Percentiles rank a stretch among this genome's conserved stretches.
phyloP scores from a whole-genome alignment of 2,329 filamentous ascomycete species.

The Penicillium sp. region DNA sequence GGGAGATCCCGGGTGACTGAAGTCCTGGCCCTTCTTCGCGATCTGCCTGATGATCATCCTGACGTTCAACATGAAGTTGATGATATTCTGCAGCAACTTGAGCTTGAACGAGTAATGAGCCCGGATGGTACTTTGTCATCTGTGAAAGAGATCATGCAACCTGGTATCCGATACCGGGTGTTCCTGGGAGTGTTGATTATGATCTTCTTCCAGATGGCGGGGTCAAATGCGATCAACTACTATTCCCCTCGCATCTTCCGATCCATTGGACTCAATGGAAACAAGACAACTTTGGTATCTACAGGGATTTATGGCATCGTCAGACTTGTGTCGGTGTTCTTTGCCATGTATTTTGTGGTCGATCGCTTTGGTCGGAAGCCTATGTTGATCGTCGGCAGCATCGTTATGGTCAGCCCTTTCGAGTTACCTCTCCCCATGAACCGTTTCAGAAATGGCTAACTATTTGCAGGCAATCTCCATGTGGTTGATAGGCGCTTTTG shows the following conservation, averaged over 20 bases:
- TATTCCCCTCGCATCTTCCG: slow-evolving; percentile 56
- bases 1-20: slow-evolving; percentile 63
- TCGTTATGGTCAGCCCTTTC: slow-evolving; percentile 58
- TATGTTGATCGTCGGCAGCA: slow-evolving; percentile 64
- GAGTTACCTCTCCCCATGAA: slow-evolving; percentile 47
- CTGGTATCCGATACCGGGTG: slow-evolving; percentile 53
- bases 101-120: slow-evolving; percentile 45
- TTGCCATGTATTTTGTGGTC: slow-evolving; percentile 49
- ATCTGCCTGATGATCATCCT: slow-evolving; percentile 52
- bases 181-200: slow-evolving; percentile 54
- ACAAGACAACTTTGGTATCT: slow-evolving; percentile 68
- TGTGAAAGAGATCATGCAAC: slow-evolving; percentile 52
- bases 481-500: slow-evolving; percentile 66
- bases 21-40: slow-evolving; percentile 58
- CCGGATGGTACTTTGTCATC: slow-evolving; percentile 44
- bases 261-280: slow-evolving; percentile 59
- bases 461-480: slow-evolving; percentile 61
- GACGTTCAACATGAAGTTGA: slow-evolving; percentile 58
- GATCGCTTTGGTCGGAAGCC: slow-evolving; percentile 48
- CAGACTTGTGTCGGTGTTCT: slow-evolving; percentile 66
- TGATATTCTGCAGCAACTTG: slow-evolving; percentile 62
- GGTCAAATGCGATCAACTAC: slow-evolving; percentile 62
- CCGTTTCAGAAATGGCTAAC: slow-evolving; percentile 51
- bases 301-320: slow-evolving; percentile 48
- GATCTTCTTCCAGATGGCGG: slow-evolving; percentile 55